Evolutionary conservation across 768 basidiomycete species (phyloP), one percentile per base, ranked within the genome.

Genomic region (Russula vinacea): DNA sequence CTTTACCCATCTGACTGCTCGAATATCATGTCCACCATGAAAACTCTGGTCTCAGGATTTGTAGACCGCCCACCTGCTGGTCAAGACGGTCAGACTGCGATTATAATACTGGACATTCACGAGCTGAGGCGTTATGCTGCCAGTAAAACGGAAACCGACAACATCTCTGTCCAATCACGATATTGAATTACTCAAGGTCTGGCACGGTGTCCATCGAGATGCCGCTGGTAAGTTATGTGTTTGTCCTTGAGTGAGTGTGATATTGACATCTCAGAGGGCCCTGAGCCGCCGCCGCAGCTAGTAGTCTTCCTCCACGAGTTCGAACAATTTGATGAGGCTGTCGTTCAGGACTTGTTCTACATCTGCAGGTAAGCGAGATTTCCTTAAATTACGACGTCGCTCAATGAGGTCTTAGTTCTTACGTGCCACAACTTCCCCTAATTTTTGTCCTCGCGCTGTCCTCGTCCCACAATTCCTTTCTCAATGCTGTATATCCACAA

Each of bases 271-370:
- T 64, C 45, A 66, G 65, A 66, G 44, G 62, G 59, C 32, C 58
- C 70, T 65, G 65, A 71, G 13, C 19, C 65, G 0, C 64, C 68
- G 5, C 73, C 70, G 13, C 80, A 78, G 42, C 78, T 92, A 3
- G 78, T 86, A 26, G 76, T 88, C 10, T 70, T 91, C 14, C 69
- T 92, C 24, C 88, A 90, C 61, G 86, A 89, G 61, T 90, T 92
- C 67, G 90, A 92, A 69, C 83, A 85, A 70, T 83, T 89, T 55
- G 88, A 89, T 60, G 74, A 82, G 0, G 59, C 67, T 2, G 79
- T 91, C 2, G 72, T 92, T 54, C 83, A 87, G 69, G 89, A 92
- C 68, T 69, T 90, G 19, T 83, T 90, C 47, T 80, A 87, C 58
- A 85, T 91, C 40, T 88, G 82, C 77, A 89, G 87, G 89, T 86